phyloP scores from a whole-genome alignment of 2,329 filamentous ascomycete species.

The Arachnomyces sp. region DNA sequence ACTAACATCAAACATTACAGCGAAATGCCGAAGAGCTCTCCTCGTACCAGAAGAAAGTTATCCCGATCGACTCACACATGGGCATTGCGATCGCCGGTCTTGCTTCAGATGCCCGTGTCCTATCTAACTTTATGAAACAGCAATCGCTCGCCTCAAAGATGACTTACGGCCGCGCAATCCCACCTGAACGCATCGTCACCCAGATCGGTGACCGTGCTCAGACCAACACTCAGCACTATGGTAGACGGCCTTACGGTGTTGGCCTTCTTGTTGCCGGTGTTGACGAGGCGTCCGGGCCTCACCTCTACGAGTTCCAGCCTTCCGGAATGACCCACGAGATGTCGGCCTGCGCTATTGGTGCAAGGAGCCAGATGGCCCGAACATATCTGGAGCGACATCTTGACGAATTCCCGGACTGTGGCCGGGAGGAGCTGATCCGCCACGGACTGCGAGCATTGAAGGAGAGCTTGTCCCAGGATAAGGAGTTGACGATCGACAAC shows the following conservation, averaged over 20 bases:
- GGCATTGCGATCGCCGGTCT: constrained; percentile 94
- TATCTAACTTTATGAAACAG: constrained; percentile 99
- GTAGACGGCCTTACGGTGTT: constrained; percentile 91
- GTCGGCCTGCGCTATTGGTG: constrained; percentile 90
- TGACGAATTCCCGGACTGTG: constrained; percentile 69
- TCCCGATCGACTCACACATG: constrained; percentile 90
- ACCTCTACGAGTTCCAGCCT: constrained; percentile 98
- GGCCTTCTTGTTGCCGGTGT: constrained; percentile 88
- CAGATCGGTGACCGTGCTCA: constrained; percentile 96
- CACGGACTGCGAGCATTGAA: constrained; percentile 88
- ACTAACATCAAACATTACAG: constrained; percentile 41
- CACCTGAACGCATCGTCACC: constrained; percentile 77
- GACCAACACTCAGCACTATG: constrained; percentile 96
- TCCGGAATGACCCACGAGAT: constrained; percentile 96
- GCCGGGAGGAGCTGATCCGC: constrained; percentile 76
- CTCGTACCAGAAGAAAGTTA: constrained; percentile 99
- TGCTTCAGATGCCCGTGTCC: constrained; percentile 93
- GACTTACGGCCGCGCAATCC: constrained; percentile 90
- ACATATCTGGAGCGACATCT: constrained; percentile 93
- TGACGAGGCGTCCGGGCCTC: constrained; percentile 76
- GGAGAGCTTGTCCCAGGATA: constrained; percentile 93
- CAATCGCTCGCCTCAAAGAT: constrained; percentile 93
- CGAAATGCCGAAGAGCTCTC: constrained; percentile 98
- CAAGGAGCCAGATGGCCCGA: constrained; percentile 91
- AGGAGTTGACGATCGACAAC: constrained; percentile 95